Conservation (phyloP, 2,329 filamentous ascomycete genomes). For the Sporothrix schenckii region DNA sequence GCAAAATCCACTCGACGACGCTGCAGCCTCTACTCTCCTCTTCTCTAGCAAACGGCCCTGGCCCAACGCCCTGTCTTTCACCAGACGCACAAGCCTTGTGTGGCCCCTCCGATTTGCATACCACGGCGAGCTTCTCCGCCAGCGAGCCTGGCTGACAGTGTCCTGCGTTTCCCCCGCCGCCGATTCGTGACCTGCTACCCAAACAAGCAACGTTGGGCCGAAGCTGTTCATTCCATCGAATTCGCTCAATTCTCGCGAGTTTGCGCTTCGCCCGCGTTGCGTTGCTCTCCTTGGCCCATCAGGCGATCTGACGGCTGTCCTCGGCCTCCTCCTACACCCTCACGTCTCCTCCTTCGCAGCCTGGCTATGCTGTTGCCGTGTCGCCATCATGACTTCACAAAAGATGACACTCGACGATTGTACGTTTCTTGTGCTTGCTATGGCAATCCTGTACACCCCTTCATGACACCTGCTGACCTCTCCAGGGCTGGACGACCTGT, state of each 20-base stretch:
- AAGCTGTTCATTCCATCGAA: neutral
- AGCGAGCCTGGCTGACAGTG: neutral
- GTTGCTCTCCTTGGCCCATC: constrained; percentile 4
- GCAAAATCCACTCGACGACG: neutral
- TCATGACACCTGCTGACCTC: constrained; percentile 23
- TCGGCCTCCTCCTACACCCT: neutral
- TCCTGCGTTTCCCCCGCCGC: constrained; percentile 4
- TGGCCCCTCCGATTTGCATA: constrained; percentile 3
- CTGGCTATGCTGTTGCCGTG: constrained; percentile 65
- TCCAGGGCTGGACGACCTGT: constrained; percentile 92
- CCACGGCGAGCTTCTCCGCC: neutral
- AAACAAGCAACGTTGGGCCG: neutral
- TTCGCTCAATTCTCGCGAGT: neutral
- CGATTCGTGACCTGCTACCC: neutral
- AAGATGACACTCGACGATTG: constrained; percentile 91
- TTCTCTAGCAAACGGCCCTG: constrained; percentile 1
- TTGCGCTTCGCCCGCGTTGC: neutral
- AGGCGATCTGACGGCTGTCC: constrained; percentile 3
- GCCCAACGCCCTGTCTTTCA: constrained; percentile 1
- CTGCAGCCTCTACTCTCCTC: neutral
- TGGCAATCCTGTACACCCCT: neutral
- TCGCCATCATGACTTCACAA: constrained; percentile 69
- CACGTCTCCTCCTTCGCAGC: neutral
- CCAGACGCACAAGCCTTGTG: neutral
- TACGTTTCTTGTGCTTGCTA: constrained; percentile 49